Conservation (phyloP, 108 stramenopile genomes). For the Stephanodiscus minutulus region DNA sequence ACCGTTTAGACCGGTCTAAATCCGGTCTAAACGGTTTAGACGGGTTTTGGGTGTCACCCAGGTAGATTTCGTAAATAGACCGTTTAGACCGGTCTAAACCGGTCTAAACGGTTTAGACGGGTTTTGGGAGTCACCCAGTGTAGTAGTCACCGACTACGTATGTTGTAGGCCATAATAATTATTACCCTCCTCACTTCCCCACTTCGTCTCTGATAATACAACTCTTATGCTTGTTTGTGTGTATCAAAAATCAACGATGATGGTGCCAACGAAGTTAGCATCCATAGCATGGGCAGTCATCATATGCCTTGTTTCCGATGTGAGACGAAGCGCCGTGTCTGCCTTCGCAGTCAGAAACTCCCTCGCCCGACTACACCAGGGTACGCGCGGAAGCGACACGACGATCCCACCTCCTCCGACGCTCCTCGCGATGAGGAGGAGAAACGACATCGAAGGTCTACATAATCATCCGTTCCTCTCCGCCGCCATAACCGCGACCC, state of each 20-base stretch:
- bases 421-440: neutral
- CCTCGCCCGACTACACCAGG: neutral
- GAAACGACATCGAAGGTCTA: conserved; percentile 4
- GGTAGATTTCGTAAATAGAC: too few species aligned
- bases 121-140: too few species aligned
- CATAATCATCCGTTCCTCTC: conserved; percentile 21
- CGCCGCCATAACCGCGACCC: neutral
- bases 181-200: too few species aligned
- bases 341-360: neutral
- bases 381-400: neutral
- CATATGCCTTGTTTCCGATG: neutral
- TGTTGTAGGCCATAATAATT: too few species aligned
- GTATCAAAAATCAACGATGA: conserved; percentile 3
- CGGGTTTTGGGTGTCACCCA: too few species aligned
- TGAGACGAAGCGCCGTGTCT: neutral
- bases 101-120: too few species aligned
- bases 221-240: too few species aligned
- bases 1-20: too few species aligned
- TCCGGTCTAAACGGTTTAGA: too few species aligned
- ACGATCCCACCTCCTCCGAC: neutral
- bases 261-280: neutral
- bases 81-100: too few species aligned
- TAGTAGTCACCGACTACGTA: too few species aligned
- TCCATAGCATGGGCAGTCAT: conserved; percentile 1
- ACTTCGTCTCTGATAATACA: too few species aligned